phyloP scores from a whole-genome alignment of 371 early-diverging fungal species.

The Gilbertella persicaria region DNA sequence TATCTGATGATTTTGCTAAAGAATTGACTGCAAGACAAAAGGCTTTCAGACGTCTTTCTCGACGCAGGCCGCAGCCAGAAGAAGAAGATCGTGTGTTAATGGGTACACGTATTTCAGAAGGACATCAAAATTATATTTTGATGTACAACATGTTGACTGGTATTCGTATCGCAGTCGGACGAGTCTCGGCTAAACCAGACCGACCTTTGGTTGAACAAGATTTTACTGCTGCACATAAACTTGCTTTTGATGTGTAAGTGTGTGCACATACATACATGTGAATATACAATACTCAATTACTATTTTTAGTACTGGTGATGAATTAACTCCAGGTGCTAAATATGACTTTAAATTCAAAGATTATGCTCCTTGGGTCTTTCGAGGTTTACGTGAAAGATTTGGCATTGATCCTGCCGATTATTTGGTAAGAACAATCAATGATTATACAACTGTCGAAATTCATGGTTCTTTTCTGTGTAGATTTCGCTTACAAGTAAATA shows the following conservation, averaged over 20 bases:
- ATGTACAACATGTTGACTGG: constrained; percentile 98
- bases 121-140: constrained; percentile 69
- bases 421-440: constrained; percentile 53
- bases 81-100: constrained; percentile 52
- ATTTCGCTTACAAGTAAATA: constrained; percentile 94
- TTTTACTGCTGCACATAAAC: constrained; percentile 83
- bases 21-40: constrained; percentile 31
- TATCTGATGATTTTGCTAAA: constrained; percentile 31
- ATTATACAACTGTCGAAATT: neutral
- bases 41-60: constrained; percentile 35
- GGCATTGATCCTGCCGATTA: constrained; percentile 89
- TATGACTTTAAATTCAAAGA: constrained; percentile 98
- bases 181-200: constrained; percentile 81
- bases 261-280: neutral
- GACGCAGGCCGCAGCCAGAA: constrained; percentile 6
- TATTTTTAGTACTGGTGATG: constrained; percentile 76
- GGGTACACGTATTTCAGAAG: constrained; percentile 63
- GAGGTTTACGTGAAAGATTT: constrained; percentile 80
- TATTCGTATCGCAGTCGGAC: constrained; percentile 69
- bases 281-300: neutral
- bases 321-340: constrained; percentile 84
- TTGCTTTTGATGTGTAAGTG: constrained; percentile 85
- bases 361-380: constrained; percentile 94
- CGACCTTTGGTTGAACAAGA: constrained; percentile 71
- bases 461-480: constrained; percentile 48